A percentile compares a stretch with the other conserved stretches of the same genome.
Conservation (phyloP, 192 early-diverging fungal genomes). For the Radiomyces spectabilis region DNA sequence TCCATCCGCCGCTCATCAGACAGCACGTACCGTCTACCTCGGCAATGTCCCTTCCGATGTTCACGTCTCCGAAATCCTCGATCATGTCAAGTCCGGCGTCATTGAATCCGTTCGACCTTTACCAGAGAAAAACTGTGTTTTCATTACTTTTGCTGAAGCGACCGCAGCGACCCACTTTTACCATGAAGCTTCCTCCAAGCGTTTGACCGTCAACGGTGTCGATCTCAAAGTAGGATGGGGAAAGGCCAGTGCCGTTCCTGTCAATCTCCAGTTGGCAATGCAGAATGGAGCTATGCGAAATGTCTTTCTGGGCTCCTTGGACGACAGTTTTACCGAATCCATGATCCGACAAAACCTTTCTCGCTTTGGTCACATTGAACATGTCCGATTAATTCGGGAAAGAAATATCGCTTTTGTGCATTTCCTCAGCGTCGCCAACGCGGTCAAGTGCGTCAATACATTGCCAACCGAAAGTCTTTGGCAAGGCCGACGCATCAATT, state of each 20-base stretch:
- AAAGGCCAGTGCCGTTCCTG: constrained; percentile 44
- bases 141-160: constrained; percentile 73
- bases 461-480: constrained; percentile 53
- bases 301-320: constrained; percentile 75
- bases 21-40: constrained; percentile 73
- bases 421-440: constrained; percentile 58
- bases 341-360: constrained; percentile 49
- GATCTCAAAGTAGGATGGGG: constrained; percentile 79
- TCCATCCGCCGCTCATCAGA: constrained; percentile 17
- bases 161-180: constrained; percentile 54
- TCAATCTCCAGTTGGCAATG: constrained; percentile 50
- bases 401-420: constrained; percentile 84
- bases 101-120: constrained; percentile 65
- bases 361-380: constrained; percentile 67
- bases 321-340: constrained; percentile 53
- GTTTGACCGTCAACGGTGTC: constrained; percentile 33
- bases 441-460: constrained; percentile 64
- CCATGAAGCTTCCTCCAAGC: constrained; percentile 39
- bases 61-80: constrained; percentile 57
- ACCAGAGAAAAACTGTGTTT: constrained; percentile 73
- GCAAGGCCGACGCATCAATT: constrained; percentile 54
- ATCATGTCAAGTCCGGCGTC: constrained; percentile 60
- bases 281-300: constrained; percentile 67
- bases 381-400: constrained; percentile 61
- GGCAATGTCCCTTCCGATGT: constrained; percentile 63